Percentiles rank a stretch among this genome's conserved stretches.
phyloP scores from a whole-genome alignment of 2,329 filamentous ascomycete species.

The Fonsecaea pugnacius region DNA sequence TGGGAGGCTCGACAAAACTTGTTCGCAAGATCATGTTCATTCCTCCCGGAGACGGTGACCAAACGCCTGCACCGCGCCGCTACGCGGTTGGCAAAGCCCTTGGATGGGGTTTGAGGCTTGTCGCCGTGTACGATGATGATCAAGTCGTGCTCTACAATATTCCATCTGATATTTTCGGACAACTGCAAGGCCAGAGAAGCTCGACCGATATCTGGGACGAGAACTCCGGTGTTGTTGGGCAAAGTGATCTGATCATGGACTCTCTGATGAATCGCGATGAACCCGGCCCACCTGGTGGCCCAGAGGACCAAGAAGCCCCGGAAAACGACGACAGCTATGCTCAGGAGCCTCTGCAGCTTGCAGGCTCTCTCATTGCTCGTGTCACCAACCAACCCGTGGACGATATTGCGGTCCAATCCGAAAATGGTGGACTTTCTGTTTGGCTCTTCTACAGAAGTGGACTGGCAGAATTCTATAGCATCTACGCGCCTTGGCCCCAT shows the following conservation, averaged over 20 bases:
- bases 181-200: slow-evolving; percentile 21
- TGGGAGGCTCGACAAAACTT: slow-evolving; percentile 62
- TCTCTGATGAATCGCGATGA: slow-evolving; percentile 24
- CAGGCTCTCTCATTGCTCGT: slow-evolving; percentile 26
- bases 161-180: slow-evolving; percentile 60
- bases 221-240: slow-evolving; percentile 32
- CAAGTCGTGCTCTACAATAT: slow-evolving; percentile 64
- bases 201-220: slow-evolving; percentile 33
- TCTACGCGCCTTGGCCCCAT: slow-evolving; percentile 23
- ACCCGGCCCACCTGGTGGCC: not conserved
- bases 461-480: slow-evolving; percentile 25
- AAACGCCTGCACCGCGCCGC: slow-evolving; percentile 51
- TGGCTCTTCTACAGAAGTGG: slow-evolving; percentile 35
- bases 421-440: slow-evolving; percentile 32
- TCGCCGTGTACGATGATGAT: slow-evolving; percentile 59
- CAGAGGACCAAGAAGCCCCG: not conserved
- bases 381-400: slow-evolving; percentile 29
- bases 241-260: slow-evolving; percentile 36
- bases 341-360: slow-evolving; percentile 19
- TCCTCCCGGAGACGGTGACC: slow-evolving; percentile 39
- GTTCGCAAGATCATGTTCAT: slow-evolving; percentile 63
- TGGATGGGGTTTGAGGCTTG: slow-evolving; percentile 61
- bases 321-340: not conserved
- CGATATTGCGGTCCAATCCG: slow-evolving; percentile 33
- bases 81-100: slow-evolving; percentile 64